Percentiles rank a stretch among this genome's conserved stretches.
These are phyloP conservation scores for Xerocomus cyaneibrunnescens DNA, from an alignment of 1,284 basidiomycete species.

Conservation along the genomic window DNA sequence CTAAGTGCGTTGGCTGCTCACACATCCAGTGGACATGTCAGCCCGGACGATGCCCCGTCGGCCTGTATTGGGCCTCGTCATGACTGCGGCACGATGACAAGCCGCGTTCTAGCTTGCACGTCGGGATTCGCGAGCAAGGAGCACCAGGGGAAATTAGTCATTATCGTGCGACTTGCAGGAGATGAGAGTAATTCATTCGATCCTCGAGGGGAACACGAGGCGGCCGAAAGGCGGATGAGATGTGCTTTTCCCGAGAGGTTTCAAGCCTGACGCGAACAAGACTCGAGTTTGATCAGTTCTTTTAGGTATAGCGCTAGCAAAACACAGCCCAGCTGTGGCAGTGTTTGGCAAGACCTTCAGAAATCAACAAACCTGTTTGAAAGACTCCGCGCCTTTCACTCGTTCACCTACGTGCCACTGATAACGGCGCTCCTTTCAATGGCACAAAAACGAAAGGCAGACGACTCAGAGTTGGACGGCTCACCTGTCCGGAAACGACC, in stretches of 20 bases:
- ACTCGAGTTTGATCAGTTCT: too few species aligned
- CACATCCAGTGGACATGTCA: slow-evolving; percentile 5
- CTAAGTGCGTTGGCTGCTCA: neutral
- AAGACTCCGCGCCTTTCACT: neutral
- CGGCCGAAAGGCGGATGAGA: slow-evolving; percentile 8
- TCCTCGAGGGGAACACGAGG: slow-evolving; percentile 32
- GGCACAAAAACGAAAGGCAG: slow-evolving; percentile 30
- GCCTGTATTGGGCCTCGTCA: neutral
- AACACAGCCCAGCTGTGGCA: too few species aligned
- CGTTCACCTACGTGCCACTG: neutral
- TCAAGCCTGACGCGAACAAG: neutral
- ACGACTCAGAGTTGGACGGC: slow-evolving; percentile 14
- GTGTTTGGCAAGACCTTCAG: slow-evolving; percentile 28
- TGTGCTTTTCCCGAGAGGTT: neutral
- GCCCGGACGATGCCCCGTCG: neutral
- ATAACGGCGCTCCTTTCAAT: slow-evolving; percentile 13
- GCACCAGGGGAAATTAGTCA: slow-evolving; percentile 3
- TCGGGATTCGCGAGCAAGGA: neutral
- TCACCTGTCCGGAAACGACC: slow-evolving; percentile 5
- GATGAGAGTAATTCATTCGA: slow-evolving; percentile 17
- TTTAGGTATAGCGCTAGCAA: too few species aligned
- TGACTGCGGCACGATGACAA: neutral
- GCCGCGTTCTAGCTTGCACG: neutral
- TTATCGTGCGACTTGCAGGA: slow-evolving; percentile 17
- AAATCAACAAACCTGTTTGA: slow-evolving; percentile 29